Evolutionary conservation across 192 early-diverging fungal genomes (phyloP), one percentile per base, ranked within the genome.

Genomic region (Rhizoclosmatium sp.): DNA sequence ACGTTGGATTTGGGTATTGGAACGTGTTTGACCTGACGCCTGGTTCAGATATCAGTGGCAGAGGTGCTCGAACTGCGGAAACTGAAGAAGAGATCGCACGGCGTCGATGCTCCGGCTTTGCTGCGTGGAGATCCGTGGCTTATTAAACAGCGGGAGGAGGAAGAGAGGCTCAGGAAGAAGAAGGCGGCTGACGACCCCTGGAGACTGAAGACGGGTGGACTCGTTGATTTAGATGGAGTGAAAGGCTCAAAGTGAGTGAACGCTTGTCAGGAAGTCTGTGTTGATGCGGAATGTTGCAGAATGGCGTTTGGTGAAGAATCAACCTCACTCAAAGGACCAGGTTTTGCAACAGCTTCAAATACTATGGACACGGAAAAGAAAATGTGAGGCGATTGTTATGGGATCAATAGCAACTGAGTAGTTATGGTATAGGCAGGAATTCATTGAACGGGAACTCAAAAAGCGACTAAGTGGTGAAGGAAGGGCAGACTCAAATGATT

Each of bases 391-490:
- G 46, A 14, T n/a, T 39, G 47, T 58, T 42, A 44, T 1, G 41
- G 21, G 74, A 70, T 44, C 0, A 14, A 73, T 45, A 7, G 2
- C 47, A 82, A 19, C 71, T 65, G 19, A 65, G 58, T 54, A 23
- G 45, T 48, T 67, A 2, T 40, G 4, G 9, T 12, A 1, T 59
- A 48, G 90, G 31, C 92, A 93, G 87, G 92, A 91, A 62, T 97
- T 90, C 59, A 95, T 97, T 66, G 95, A 97, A 65, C 80, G 82
- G 47, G 94, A 96, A 75, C 83, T 95, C 83, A 83, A 87, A 58
- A 78, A 85, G 51, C 91, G 92, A 3, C 65, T 76, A 41, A 45
- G 44, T 46, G 81, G 48, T 9, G 67, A 39, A 19, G 56, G 44
- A 9, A 78, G 76, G 45, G 84, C 83, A 41, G 41, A 60, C 59